These are phyloP conservation scores for Malassezia cuniculi DNA, from an alignment of 1,284 basidiomycete genomes.

Conservation along the genomic window DNA sequence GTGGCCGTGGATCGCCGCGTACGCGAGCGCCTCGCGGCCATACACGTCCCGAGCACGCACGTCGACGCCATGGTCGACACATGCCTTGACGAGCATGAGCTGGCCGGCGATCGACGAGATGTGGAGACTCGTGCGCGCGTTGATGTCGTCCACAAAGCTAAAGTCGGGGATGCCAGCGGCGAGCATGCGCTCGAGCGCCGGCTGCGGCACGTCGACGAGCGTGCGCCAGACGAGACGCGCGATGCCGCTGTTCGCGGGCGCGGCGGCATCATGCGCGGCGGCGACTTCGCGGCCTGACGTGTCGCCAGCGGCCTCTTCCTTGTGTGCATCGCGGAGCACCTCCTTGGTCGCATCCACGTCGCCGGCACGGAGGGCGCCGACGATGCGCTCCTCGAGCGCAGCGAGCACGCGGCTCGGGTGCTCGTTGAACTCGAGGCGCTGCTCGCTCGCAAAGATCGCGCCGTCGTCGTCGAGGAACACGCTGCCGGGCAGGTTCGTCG, in stretches of 20 bases:
- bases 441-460: constrained; percentile 20
- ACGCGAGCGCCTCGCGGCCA: constrained; percentile 83
- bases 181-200: constrained; percentile 29
- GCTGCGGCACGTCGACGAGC: constrained; percentile 25
- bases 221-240: constrained; percentile 41
- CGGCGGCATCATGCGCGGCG: constrained; percentile 18
- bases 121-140: constrained; percentile 86
- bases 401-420: constrained; percentile 30
- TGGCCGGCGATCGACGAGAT: constrained; percentile 77
- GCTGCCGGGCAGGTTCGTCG: constrained; percentile 6
- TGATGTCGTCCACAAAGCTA: constrained; percentile 88
- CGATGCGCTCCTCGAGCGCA: constrained; percentile 36
- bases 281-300: too few species aligned
- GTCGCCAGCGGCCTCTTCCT: constrained; percentile 5
- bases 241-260: constrained; percentile 23
- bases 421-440: constrained; percentile 33
- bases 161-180: constrained; percentile 57
- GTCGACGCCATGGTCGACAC: constrained; percentile 61
- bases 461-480: constrained; percentile 13
- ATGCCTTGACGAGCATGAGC: constrained; percentile 65
- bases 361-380: constrained; percentile 25
- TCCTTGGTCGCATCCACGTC: constrained; percentile 23
- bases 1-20: constrained; percentile 87
- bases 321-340: constrained; percentile 19
- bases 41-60: constrained; percentile 68